Base-by-base conservation (phyloP, 805 yeast genomes). In the Pichia heedii region DNA sequence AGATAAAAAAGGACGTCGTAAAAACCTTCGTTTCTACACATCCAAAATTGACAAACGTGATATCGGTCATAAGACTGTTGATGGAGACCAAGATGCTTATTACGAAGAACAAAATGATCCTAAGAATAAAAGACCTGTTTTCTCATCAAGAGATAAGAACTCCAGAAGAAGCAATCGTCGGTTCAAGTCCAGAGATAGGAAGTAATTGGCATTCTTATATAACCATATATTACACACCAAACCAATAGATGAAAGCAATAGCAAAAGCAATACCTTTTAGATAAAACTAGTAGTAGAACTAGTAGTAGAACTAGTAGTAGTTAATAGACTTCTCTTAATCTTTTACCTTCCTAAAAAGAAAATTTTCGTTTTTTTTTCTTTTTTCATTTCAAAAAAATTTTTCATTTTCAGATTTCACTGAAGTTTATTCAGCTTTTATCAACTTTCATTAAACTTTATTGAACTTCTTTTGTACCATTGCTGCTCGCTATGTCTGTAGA, bases 21-120 rank as follows among this genome's bases (percentile, higher is more conserved):
- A 77, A 58, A 74, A 95, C 2, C 75, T 93, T 55, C 80, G 97
- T 48, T 93, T 93, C 78, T 93, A 93, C 72, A 93, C 98, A 1
- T 85, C 97, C 46, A 89, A 90, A 65, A 89, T 93, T 62, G 96
- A 88, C 40, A 44, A 44, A 20, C 36, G 38, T 16, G 43, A 44
- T 9, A n/a, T 16, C 1, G 38, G 32, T 7, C 37, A 32, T 22
- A 21, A 7, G 7, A 24, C n/a, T 2, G 38, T 36, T 3, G 40
- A 44, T 18, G 47, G 47, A 16, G 47, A 44, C n/a, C 22, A 32
- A 15, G 47, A 44, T 19, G 38, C 43, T 2, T 40, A 37, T n/a
- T 44, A 44, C 36, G 36, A 34, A 6, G 47, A 44, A 16, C 32
- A 27, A 27, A 36, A 22, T 6, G 18, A 32, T 20, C 22, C 16